Conservation (phyloP, 148 eudicot species). For the Chenopodium formosanum region DNA sequence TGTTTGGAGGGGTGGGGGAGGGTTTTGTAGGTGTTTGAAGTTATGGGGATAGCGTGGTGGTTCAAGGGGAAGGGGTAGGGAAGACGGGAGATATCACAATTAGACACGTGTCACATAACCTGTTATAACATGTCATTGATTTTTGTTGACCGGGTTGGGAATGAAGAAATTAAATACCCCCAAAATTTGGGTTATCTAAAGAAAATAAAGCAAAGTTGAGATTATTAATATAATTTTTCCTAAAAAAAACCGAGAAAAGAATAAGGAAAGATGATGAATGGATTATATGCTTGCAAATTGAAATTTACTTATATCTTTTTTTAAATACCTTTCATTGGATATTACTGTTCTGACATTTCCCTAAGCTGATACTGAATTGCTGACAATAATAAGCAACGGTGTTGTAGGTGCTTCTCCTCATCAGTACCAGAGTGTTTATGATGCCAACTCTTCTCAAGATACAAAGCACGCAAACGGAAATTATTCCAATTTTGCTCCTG, state of each 20-base stretch:
- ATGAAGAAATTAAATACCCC: no score
- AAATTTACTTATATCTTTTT: neutral
- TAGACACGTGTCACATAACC: no score
- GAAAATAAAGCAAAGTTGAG: no score
- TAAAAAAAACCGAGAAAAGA: neutral
- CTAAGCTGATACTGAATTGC: neutral
- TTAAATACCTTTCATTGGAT: neutral
- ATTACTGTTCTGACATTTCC: neutral
- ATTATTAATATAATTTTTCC: neutral
- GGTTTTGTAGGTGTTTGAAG: no score
- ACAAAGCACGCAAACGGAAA: constrained; percentile 25
- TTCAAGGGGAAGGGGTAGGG: no score
- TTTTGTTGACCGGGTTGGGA: no score
- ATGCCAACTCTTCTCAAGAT: constrained; percentile 37
- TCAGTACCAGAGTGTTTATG: constrained; percentile 23
- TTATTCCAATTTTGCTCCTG: constrained; percentile 41
- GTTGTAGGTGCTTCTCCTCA: constrained; percentile 38
- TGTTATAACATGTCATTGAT: no score
- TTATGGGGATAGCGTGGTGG: no score
- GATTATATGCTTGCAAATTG: neutral
- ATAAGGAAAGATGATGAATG: no score
- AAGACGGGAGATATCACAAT: no score
- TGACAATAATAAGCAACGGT: neutral
- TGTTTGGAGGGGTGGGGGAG: no score
- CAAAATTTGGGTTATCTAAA: no score